Base-by-base conservation (phyloP, 805 yeast genomes). In the Pichia heedii region DNA sequence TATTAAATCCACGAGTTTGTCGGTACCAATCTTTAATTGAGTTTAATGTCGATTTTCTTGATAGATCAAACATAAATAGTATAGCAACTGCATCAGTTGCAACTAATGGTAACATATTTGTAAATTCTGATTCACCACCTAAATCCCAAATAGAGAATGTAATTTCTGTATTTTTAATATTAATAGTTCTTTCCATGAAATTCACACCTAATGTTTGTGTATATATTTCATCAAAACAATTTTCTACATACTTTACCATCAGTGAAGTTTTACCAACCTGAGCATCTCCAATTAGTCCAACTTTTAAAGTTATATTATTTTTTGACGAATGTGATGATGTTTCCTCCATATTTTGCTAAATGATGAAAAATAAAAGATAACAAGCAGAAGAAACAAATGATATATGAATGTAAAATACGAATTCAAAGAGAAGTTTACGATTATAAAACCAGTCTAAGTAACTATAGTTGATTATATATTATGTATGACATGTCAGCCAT, bases 211-310 rank as follows among this genome's bases (percentile, higher is more conserved):
- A 67, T 0, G 98, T 90, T 62, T 88, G 96, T 40, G 89, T 86
- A 58, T 90, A 90, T 48, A 82, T 87, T 56, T 86, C 93, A 58
- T 88, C 95, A 60, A 84, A 90, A 29, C 84, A 77, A 43, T 94
- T 94, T 57, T 90, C 96, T n/a, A 90, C 96, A 59, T 89, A 90
- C 58, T 90, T 88, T 21, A 89, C 96, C 97, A 90, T 89, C 46
- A 90, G 66, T 6, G 97, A 86, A 0, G 98, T 90, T 58, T 90
- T 90, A 5, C 98, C 98, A 6, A 89, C 88, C 56, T 87, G 94
- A 2, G 96, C 94, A 62, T 90, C 97, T 6, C 98, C 98, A 40
- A 90, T 77, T 38, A 90, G 75, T 3, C 97, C 97, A 18, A 90
- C 88, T 55, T 90, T 93, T 39, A 90, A 66, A 1, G 85, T 77